phyloP scores from a whole-genome alignment of 257 asterid species.

The Nicotiana tomentosiformis region DNA sequence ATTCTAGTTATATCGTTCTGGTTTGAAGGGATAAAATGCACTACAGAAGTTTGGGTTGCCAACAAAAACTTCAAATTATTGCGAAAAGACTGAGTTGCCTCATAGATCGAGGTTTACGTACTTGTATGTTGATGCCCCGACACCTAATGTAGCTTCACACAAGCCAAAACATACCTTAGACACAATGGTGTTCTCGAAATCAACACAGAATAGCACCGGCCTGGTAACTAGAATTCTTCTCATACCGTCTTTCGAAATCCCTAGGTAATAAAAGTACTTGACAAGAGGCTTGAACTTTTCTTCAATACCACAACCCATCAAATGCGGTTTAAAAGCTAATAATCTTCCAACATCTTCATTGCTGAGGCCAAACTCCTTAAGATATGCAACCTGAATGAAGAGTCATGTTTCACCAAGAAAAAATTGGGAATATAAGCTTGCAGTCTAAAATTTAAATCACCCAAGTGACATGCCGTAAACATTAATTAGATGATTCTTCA shows the following conservation, averaged over 20 bases:
- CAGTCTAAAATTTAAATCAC: not conserved
- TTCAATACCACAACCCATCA: constrained; percentile 91
- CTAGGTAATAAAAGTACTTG: constrained; percentile 86
- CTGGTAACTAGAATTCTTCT: constrained; percentile 72
- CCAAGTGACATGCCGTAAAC: not conserved
- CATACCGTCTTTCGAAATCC: constrained; percentile 85
- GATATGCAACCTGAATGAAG: constrained; percentile 52
- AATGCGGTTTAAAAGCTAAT: constrained; percentile 81
- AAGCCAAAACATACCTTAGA: constrained; percentile 58
- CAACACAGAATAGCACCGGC: constrained; percentile 81
- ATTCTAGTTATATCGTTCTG: not conserved
- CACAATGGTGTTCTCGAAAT: constrained; percentile 62
- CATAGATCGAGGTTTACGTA: not conserved
- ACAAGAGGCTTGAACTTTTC: constrained; percentile 86
- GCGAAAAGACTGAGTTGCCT: not conserved
- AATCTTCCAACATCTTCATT: constrained; percentile 75
- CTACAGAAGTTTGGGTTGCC: not conserved
- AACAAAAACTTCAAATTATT: not conserved
- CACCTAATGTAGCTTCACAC: not conserved
- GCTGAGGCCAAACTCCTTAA: constrained; percentile 79
- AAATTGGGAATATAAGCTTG: not conserved
- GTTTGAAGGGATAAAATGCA: not conserved
- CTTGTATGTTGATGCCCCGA: not conserved
- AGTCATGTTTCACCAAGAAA: not conserved
- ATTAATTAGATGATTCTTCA: not conserved